phyloP scores from a whole-genome alignment of 495 filamentous ascomycete species.

The Pseudoneurospora amorphoporcata region DNA sequence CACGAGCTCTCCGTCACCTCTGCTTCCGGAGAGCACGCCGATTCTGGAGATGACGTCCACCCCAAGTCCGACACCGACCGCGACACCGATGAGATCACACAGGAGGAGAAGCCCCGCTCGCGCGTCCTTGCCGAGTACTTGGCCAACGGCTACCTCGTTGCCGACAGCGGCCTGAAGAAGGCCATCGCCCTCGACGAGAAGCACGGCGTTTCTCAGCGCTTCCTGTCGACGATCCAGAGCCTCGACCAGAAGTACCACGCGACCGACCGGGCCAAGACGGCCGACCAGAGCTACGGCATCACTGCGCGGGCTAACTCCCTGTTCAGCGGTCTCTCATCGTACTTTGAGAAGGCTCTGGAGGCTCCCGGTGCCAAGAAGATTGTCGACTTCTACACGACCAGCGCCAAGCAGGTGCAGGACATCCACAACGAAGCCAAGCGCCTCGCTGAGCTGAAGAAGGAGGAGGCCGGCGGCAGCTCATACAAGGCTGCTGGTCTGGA shows the following conservation, averaged over 20 bases:
- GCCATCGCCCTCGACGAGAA: slow-evolving; percentile 85
- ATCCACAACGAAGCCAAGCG: slow-evolving; percentile 84
- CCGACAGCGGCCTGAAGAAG: slow-evolving; percentile 71
- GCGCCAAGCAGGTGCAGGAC: slow-evolving; percentile 78
- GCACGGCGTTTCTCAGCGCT: slow-evolving; percentile 71
- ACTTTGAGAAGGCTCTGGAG: slow-evolving; percentile 85
- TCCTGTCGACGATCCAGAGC: slow-evolving; percentile 58
- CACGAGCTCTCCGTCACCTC: slow-evolving; percentile 68
- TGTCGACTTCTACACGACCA: slow-evolving; percentile 71
- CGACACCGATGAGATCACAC: slow-evolving; percentile 52
- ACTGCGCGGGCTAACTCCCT: slow-evolving; percentile 51
- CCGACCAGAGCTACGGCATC: slow-evolving; percentile 69
- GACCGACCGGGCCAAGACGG: slow-evolving; percentile 61
- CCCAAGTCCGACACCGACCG: slow-evolving; percentile 42
- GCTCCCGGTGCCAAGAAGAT: slow-evolving; percentile 81
- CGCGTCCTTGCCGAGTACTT: slow-evolving; percentile 95
- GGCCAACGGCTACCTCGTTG: slow-evolving; percentile 82
- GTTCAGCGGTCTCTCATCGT: slow-evolving; percentile 54
- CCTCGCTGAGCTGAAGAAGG: slow-evolving; percentile 76
- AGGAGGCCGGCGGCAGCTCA: slow-evolving; percentile 42
- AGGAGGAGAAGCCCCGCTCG: slow-evolving; percentile 89
- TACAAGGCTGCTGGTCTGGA: slow-evolving; percentile 39
- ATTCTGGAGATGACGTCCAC: slow-evolving; percentile 53
- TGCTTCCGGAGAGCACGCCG: slow-evolving; percentile 22
- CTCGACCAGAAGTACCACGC: slow-evolving; percentile 79